Evolutionary conservation across 2,329 filamentous ascomycete species (phyloP), one percentile per base, ranked within the genome.

Genomic region (Pestalotiopsis sp.): DNA sequence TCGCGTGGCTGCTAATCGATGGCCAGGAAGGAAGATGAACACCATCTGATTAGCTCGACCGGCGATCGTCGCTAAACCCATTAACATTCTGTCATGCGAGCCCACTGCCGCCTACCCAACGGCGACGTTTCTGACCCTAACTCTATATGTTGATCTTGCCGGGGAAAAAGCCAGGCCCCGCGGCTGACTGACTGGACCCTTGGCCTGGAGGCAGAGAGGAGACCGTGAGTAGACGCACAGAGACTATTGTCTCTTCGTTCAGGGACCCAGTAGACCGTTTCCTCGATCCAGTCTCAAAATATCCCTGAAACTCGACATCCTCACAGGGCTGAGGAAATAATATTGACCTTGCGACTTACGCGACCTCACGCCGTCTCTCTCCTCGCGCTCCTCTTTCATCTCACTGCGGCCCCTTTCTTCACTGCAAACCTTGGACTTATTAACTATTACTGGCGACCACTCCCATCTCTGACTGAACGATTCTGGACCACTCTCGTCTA

Each of bases 251-350:
- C 14, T 52, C 25, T n/a, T 62, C 27, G 31, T 45, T 41, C 52
- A 23, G 27, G 20, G 65, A 61, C 38, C 57, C 59, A 67, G 38
- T 31, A 61, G 64, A 39, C 14, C 27, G 17, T 59, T 49, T 58
- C 36, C 31, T 39, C 36, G 36, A 62, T 62, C 59, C 45, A n/a
- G 45, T 62, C 59, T 14, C 14, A 62, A 39, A 52, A 52, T 52
- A 52, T 52, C 31, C 59, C 59, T 39, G 59, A 36, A 36, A 62
- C 31, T 39, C 11, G 9, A 52, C 45, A 27, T 62, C 31, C 27
- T 62, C 59, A 62, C 59, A 62, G 59, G 31, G 59, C 59, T 62
- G 59, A 62, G 31, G 27, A 39, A 9, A 36, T 36, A 36, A n/a
- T 52, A 52, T 52, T 23, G 45, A 52, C 45, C 45, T 52, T 17